These are phyloP conservation scores for Exophiala lecanii-corni DNA, from an alignment of 2,329 filamentous ascomycete genomes.

Conservation along the genomic window DNA sequence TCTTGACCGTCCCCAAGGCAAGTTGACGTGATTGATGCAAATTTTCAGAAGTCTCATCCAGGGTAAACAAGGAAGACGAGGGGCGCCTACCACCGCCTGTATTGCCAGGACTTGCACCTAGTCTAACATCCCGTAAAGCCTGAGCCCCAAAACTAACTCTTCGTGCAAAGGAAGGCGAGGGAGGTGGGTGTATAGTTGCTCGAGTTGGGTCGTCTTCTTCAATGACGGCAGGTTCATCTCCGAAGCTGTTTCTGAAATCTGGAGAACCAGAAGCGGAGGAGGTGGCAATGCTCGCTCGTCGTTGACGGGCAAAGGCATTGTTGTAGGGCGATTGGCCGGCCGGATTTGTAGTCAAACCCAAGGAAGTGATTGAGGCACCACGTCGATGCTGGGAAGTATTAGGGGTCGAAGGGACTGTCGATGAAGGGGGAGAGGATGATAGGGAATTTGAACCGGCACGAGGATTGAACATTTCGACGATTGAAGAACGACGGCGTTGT, in stretches of 20 bases:
- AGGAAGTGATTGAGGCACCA: conserved; percentile 64
- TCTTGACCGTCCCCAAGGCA: conserved; percentile 27
- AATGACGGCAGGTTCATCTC: conserved; percentile 41
- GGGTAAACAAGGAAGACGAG: conserved; percentile 41
- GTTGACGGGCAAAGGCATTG: conserved; percentile 46
- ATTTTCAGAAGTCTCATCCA: conserved; percentile 26
- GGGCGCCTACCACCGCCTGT: conserved; percentile 58
- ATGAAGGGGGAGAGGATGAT: conserved; percentile 44
- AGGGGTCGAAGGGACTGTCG: conserved; percentile 41
- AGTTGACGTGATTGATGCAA: conserved; percentile 19
- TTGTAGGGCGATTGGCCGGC: conserved; percentile 46
- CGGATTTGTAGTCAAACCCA: conserved; percentile 68
- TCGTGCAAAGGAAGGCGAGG: conserved; percentile 68
- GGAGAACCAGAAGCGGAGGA: conserved; percentile 42
- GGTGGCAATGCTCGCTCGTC: conserved; percentile 67
- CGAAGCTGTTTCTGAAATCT: conserved; percentile 30
- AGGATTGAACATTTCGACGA: conserved; percentile 40
- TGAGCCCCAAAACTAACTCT: conserved; percentile 87
- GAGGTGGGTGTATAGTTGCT: conserved; percentile 55
- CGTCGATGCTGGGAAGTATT: conserved; percentile 55
- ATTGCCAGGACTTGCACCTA: conserved; percentile 60
- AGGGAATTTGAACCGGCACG: conserved; percentile 39
- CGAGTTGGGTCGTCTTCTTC: conserved; percentile 73
- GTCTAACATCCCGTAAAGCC: conserved; percentile 66
- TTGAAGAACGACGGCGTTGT: conserved; percentile 44